phyloP scores from a whole-genome alignment of 495 filamentous ascomycete genomes.

The Sporormia fimetaria region DNA sequence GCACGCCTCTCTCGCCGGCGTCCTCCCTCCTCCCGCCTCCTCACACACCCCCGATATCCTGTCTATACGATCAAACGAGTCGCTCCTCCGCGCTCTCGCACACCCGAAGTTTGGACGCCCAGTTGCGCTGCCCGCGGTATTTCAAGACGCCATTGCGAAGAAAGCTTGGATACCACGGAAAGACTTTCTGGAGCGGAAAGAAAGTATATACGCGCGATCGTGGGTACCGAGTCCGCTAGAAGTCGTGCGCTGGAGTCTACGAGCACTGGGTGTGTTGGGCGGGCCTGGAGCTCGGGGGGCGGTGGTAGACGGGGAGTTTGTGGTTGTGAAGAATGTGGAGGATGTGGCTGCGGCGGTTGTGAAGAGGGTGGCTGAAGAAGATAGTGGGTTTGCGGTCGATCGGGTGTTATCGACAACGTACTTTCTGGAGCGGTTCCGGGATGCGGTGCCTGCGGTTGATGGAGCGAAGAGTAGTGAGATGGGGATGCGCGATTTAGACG shows the following conservation, averaged over 20 bases:
- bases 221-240: conserved; percentile 46
- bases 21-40: conserved; percentile 43
- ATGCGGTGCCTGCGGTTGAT: conserved; percentile 18
- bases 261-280: conserved; percentile 52
- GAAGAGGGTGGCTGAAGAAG: conserved; percentile 6
- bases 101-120: conserved; percentile 71
- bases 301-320: conserved; percentile 43
- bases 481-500: conserved; percentile 22
- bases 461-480: background rate
- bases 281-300: conserved; percentile 39
- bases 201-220: conserved; percentile 50
- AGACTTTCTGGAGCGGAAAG: conserved; percentile 46
- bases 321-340: conserved; percentile 50
- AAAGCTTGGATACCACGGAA: conserved; percentile 57
- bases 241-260: conserved; percentile 64
- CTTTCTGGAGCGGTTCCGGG: conserved; percentile 14
- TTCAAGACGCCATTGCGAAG: conserved; percentile 61
- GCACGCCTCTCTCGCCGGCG: conserved; percentile 53
- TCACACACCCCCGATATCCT: conserved; percentile 40
- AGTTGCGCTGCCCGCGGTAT: conserved; percentile 65
- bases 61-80: conserved; percentile 54
- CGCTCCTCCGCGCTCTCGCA: conserved; percentile 59
- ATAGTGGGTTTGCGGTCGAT: conserved; percentile 6
- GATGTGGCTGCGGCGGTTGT: conserved; percentile 26
- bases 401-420: conserved; percentile 16